These are phyloP conservation scores for Thermoascus crustaceus DNA, from an alignment of 2,329 filamentous ascomycete species.

Conservation along the genomic window DNA sequence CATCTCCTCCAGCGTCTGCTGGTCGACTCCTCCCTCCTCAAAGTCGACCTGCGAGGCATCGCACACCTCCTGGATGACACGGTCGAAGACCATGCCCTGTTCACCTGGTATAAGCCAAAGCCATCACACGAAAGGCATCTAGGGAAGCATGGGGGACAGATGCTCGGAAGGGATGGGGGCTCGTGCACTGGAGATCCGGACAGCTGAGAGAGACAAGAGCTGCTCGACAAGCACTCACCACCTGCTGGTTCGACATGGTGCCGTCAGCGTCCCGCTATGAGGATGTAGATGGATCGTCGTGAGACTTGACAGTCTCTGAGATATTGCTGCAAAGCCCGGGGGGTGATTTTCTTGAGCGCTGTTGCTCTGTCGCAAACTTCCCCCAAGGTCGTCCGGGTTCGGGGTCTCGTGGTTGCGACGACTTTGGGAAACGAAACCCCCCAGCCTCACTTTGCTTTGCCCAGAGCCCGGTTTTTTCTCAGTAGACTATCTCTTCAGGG, in stretches of 20 bases:
- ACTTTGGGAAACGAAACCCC: no score
- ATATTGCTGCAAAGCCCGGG: no score
- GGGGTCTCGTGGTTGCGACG: no score
- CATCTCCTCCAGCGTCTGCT: slow-evolving; percentile 77
- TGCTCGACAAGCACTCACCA: slow-evolving; percentile 35
- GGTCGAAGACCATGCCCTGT: slow-evolving; percentile 71
- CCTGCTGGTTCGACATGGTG: slow-evolving; percentile 41
- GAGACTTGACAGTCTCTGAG: no score
- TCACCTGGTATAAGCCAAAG: slow-evolving; percentile 20
- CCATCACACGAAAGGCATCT: slow-evolving; percentile 4
- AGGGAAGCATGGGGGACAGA: slow-evolving; percentile 2
- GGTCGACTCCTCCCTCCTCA: slow-evolving; percentile 89
- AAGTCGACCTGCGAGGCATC: slow-evolving; percentile 89
- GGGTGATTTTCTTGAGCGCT: no score
- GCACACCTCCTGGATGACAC: slow-evolving; percentile 90
- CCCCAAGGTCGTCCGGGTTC: no score
- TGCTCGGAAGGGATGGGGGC: slow-evolving; percentile 2
- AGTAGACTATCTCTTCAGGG: no score
- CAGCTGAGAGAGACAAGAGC: slow-evolving; percentile 7
- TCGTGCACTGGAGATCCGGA: no score
- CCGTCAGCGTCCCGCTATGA: slow-evolving; percentile 4
- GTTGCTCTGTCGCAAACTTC: no score
- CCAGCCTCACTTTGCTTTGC: no score
- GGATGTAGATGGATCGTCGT: no score
- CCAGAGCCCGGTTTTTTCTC: no score